phyloP scores from a whole-genome alignment of 768 basidiomycete genomes.

The Russula virescens region DNA sequence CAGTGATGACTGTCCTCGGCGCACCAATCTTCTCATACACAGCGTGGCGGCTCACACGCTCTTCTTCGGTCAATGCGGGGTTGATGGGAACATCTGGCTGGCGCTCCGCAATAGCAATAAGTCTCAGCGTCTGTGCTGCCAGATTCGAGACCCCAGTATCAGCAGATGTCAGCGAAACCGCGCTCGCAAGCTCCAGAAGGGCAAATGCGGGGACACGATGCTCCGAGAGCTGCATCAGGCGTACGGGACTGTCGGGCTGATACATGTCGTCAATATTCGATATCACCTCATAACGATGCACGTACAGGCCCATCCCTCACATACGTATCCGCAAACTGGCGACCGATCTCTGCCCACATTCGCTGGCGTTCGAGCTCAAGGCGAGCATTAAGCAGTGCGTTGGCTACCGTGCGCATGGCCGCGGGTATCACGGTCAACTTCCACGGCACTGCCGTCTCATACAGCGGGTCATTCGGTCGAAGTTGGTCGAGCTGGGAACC shows the following conservation, averaged over 20 bases:
- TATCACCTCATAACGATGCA: not conserved
- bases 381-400: conserved; percentile 54
- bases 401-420: conserved; percentile 42
- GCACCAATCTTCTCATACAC: conserved; percentile 79
- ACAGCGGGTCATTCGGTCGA: conserved; percentile 36
- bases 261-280: not conserved
- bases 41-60: conserved; percentile 60
- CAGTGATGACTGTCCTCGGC: conserved; percentile 61
- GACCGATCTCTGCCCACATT: conserved; percentile 56
- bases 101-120: conserved; percentile 62
- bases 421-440: conserved; percentile 35
- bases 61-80: conserved; percentile 49
- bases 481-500: conserved; percentile 42
- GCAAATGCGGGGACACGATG: conserved; percentile 58
- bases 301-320: conserved; percentile 10
- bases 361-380: conserved; percentile 57
- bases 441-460: conserved; percentile 37
- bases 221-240: conserved; percentile 44
- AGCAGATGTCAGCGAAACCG: conserved; percentile 64
- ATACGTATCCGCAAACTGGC: conserved; percentile 50
- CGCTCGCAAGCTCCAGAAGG: conserved; percentile 65
- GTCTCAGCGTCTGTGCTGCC: conserved; percentile 63
- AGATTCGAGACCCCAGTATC: conserved; percentile 60
- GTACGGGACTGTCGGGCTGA: conserved; percentile 36
- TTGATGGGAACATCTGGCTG: conserved; percentile 52